Percentiles rank a stretch among this genome's conserved stretches.
phyloP scores from a whole-genome alignment of 2,329 filamentous ascomycete genomes.

The Claviceps sp. region DNA sequence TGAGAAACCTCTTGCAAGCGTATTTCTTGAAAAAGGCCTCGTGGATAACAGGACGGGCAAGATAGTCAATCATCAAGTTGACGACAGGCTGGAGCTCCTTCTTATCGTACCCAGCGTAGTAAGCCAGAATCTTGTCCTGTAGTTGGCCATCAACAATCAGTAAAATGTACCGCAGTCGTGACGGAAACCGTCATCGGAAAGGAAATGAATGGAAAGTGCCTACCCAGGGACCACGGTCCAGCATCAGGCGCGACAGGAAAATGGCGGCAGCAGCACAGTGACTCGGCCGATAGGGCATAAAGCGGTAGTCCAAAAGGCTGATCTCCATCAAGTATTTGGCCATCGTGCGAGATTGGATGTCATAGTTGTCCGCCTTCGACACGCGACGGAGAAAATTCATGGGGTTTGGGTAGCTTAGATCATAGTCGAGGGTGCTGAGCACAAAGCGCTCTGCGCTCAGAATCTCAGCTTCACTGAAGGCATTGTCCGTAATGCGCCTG shows the following conservation, averaged over 20 bases:
- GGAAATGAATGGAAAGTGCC: constrained; percentile 18
- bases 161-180: constrained; percentile 5
- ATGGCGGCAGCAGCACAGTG: constrained; percentile 86
- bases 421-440: constrained; percentile 81
- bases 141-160: constrained; percentile 12
- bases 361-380: constrained; percentile 98
- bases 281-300: constrained; percentile 80
- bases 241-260: constrained; percentile 83
- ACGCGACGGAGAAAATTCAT: constrained; percentile 99
- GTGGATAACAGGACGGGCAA: constrained; percentile 77
- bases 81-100: constrained; percentile 88
- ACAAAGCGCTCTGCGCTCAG: constrained; percentile 94
- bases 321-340: constrained; percentile 98
- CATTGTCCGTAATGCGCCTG: constrained; percentile 90
- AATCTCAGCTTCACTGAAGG: constrained; percentile 90
- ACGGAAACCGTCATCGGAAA: neutral
- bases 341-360: constrained; percentile 92
- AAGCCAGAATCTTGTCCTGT: constrained; percentile 69
- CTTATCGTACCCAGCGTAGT: constrained; percentile 89
- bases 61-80: constrained; percentile 90
- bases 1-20: constrained; percentile 97
- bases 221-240: constrained; percentile 87
- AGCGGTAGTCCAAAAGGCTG: constrained; percentile 84
- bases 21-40: constrained; percentile 99
- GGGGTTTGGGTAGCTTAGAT: constrained; percentile 95